Evolutionary conservation across 1,284 basidiomycete species (phyloP), one percentile per base, ranked within the genome.

Genomic region (Microbotryum scabiosae): DNA sequence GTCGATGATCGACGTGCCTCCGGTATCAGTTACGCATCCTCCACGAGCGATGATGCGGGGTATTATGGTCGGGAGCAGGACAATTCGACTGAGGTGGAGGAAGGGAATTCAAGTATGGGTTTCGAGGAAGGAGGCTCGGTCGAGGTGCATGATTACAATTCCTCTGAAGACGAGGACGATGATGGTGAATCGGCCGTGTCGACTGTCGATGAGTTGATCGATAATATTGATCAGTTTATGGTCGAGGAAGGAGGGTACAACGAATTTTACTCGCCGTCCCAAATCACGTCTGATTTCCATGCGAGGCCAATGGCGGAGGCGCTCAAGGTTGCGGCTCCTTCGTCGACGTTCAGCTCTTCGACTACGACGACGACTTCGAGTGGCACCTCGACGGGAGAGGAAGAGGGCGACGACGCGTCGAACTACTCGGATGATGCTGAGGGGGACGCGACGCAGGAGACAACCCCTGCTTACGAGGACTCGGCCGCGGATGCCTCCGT

Each of bases 91-190:
- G n/a, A 52, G 4, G 54, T 56, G 20, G 48, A 54, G 16, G 51
- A 59, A 41, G 63, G 30, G 12, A 54, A 57, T 16, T 36, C 47
- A 7, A 58, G 56, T 32, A 49, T 49, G 23, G 43, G 47, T 6
- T 66, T 60, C 54, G 62, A 66, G 49, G 64, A 66, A 36, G 64
- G 61, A 25, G 66, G 64, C 1, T 64, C 64, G 52, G 57, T 62
- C 54, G 60, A 64, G 43, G 51, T 62, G 21, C 64, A 63, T 36
- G 48, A 57, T 12, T 52, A 52, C 51, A 41, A 18, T 41, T 25
- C 51, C 12, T 32, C 20, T 4, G 36, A 55, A 16, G 28, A 57
- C 30, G 59, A 51, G 26, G 51, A 23, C 32, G 53, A 64, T 36
- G 59, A 53, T 20, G 63, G 62, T 10, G 59, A 56, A 12, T 60